A percentile compares a stretch with the other conserved stretches of the same genome.
Evolutionary conservation across 805 yeast genomes (phyloP).

Genomic region (Candida odintsovae): DNA sequence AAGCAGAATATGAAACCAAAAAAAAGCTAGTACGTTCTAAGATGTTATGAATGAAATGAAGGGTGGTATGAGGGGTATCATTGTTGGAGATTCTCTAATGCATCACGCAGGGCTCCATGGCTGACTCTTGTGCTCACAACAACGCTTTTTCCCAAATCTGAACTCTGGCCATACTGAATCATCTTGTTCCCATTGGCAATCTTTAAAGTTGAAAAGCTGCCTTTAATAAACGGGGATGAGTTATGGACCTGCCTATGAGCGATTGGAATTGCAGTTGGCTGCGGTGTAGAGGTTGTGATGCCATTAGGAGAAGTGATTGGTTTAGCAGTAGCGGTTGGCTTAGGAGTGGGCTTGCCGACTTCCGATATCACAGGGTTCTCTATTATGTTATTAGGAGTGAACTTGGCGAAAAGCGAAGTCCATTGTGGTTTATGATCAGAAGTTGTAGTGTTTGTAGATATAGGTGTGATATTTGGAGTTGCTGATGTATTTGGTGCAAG

Average conservation of each 20-base stretch:
- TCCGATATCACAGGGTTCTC: constrained; percentile 17
- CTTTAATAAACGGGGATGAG: constrained; percentile 11
- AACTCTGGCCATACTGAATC: constrained; percentile 23
- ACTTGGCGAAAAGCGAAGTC: constrained; percentile 11
- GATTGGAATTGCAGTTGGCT: neutral
- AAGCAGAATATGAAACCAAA: neutral
- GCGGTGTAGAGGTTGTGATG: neutral
- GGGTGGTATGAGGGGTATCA: neutral
- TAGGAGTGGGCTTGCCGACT: constrained; percentile 12
- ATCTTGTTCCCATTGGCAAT: constrained; percentile 23
- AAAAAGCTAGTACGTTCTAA: neutral
- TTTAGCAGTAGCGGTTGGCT: constrained; percentile 1
- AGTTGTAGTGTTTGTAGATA: neutral
- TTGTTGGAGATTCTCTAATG: constrained; percentile 8
- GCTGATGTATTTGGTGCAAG: neutral
- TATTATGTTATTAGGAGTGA: constrained; percentile 8
- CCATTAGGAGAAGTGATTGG: neutral
- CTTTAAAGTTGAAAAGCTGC: constrained; percentile 21
- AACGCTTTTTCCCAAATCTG: constrained; percentile 14
- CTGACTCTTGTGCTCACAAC: constrained; percentile 22
- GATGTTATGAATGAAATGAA: neutral
- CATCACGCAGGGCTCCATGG: constrained; percentile 23
- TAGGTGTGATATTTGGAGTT: neutral
- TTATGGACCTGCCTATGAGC: neutral
- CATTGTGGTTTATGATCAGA: constrained; percentile 7